phyloP scores from a whole-genome alignment of 371 early-diverging fungal genomes.

The Nematocida sp. region DNA sequence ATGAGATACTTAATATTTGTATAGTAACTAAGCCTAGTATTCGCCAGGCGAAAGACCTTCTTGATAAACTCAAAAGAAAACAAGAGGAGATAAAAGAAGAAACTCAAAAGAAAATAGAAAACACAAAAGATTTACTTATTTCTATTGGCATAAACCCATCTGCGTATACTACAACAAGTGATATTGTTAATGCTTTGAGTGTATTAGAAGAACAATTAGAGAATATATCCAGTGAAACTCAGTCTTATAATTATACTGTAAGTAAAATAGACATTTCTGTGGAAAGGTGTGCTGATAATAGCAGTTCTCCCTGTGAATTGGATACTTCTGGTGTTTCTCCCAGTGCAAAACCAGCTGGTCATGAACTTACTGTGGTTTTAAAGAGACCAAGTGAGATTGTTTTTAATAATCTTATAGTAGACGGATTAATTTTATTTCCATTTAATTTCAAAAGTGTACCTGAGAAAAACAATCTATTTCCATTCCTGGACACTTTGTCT shows the following conservation, averaged over 20 bases:
- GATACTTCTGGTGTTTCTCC: too few species aligned
- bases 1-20: neutral
- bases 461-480: neutral
- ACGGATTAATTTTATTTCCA: neutral
- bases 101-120: constrained; percentile 29
- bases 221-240: neutral
- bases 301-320: neutral
- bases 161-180: neutral
- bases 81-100: constrained; percentile 29
- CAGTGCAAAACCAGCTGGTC: too few species aligned
- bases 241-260: constrained; percentile 13
- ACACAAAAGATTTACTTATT: neutral
- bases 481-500: neutral
- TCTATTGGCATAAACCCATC: neutral
- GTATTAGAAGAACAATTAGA: constrained; percentile 41
- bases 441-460: neutral
- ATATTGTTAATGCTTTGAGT: constrained; percentile 7
- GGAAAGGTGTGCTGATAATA: neutral
- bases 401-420: neutral
- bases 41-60: constrained; percentile 39
- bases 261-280: neutral
- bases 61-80: constrained; percentile 27
- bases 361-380: neutral
- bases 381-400: neutral
- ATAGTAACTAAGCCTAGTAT: neutral